Conservation (phyloP, 2,329 filamentous ascomycete species). For the Myriangium duriaei region DNA sequence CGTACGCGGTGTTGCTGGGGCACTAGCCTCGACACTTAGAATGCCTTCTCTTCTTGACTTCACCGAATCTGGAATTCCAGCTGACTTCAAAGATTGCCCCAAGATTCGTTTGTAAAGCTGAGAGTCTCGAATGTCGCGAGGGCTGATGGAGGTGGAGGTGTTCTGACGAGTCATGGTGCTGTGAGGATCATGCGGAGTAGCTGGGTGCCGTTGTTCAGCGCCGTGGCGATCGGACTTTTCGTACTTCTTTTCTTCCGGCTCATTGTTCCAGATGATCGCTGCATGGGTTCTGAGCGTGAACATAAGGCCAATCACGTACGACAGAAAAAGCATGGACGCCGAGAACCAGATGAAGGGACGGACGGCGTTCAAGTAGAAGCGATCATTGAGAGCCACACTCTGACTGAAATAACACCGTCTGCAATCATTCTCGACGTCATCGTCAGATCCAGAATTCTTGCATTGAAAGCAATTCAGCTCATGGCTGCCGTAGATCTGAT, state of each 20-base stretch:
- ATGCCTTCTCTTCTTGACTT: conserved; percentile 25
- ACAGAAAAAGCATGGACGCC: conserved; percentile 73
- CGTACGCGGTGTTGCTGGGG: conserved; percentile 26
- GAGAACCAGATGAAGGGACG: conserved; percentile 88
- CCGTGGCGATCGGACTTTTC: conserved; percentile 26
- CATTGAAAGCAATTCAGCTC: conserved; percentile 72
- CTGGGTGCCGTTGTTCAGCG: conserved; percentile 10
- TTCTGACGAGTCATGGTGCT: conserved; percentile 13
- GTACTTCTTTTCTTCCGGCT: conserved; percentile 42
- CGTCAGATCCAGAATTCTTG: conserved; percentile 42
- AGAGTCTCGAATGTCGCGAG: conserved; percentile 62
- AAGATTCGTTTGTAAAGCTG: conserved; percentile 88
- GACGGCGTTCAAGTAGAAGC: conserved; percentile 83
- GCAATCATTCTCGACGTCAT: conserved; percentile 61
- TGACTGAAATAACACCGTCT: conserved; percentile 91
- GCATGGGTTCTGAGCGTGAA: conserved; percentile 94
- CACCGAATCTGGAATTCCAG: conserved; percentile 52
- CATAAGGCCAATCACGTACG: conserved; percentile 85
- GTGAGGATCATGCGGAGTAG: conserved; percentile 10
- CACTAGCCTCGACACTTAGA: conserved; percentile 16
- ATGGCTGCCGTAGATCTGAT: conserved; percentile 96
- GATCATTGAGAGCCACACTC: conserved; percentile 66
- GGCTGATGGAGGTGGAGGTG: conserved; percentile 15
- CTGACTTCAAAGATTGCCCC: conserved; percentile 76
- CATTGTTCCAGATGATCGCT: conserved; percentile 89